Evolutionary conservation across 345 rosid species (phyloP), one percentile per base, ranked within the genome.

Genomic region (Salix exigua): DNA sequence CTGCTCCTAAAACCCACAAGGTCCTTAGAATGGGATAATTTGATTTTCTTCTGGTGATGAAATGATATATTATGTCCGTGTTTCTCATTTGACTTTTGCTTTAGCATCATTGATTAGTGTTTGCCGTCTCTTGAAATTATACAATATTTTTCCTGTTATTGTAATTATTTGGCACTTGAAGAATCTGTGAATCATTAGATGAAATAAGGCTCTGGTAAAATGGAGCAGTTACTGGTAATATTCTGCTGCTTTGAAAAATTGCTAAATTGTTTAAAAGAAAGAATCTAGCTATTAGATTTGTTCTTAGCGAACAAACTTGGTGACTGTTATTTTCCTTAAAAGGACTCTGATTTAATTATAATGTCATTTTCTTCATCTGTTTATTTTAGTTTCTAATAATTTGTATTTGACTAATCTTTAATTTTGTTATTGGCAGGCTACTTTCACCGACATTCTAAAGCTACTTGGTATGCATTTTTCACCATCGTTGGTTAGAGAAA

Each of bases 381-480:
- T 21, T 16, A 33, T 14, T 33, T 66, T 19, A 28, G n/a, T 51
- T 18, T 35, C 5, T 37, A 35, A 18, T 30, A 40, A 30, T 28
- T 70, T 64, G 51, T 61, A 40, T 63, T 51, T 17, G 40, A 42
- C 68, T 31, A 68, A 66, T 65, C 58, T 69, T 73, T 58, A 50
- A 70, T 82, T 82, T 46, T 71, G 71, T 62, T 76, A 44, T 81
- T 73, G 91, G 88, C 96, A 95, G 99, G 96, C 99, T 66, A 95
- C 99, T 13, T 93, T 95, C 83, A 91, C 96, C 0, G 99, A 95
- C 85, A 93, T 95, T 80, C 85, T 95, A 78, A 89, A 89, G 80
- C 80, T 42, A 77, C 97, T 95, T 7, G 96, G 99, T 95, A 91
- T 65, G 91, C 37, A 9, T 78, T 74, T 61, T 65, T 83, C 65